Percentiles rank a stretch among this genome's conserved stretches.
Evolutionary conservation across 176 grass and related monocot genomes (phyloP).

Genomic region (Cocos nucifera): DNA sequence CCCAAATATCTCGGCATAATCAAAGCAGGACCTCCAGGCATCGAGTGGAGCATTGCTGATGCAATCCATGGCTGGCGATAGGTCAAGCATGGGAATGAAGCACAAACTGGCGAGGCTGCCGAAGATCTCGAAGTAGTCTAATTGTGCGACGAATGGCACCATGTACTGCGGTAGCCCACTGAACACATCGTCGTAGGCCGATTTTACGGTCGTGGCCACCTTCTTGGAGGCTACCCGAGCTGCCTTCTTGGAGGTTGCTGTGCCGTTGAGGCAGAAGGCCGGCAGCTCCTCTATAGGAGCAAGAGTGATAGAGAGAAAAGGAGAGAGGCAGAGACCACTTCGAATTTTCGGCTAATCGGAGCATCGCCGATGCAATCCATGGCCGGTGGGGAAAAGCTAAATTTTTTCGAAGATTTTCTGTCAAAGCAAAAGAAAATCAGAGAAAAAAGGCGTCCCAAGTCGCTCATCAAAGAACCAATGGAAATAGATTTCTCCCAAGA

Average conservation of each 20-base stretch:
- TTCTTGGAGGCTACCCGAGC: neutral
- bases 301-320: too few relatives aligned
- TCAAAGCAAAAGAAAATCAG: too few relatives aligned
- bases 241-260: neutral
- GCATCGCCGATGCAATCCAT: too few relatives aligned
- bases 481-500: too few relatives aligned
- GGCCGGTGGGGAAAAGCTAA: too few relatives aligned
- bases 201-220: neutral
- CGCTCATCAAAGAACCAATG: too few relatives aligned
- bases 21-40: too few relatives aligned
- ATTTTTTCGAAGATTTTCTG: too few relatives aligned
- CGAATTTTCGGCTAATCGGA: too few relatives aligned
- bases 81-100: conserved; percentile 9
- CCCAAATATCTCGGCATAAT: too few relatives aligned
- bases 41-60: neutral
- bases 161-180: neutral
- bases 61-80: neutral
- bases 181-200: neutral
- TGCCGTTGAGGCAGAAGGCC: neutral
- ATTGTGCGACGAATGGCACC: neutral
- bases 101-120: neutral
- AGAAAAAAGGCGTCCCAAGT: too few relatives aligned
- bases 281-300: neutral
- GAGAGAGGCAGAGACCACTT: too few relatives aligned
- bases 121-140: conserved; percentile 16